phyloP scores from a whole-genome alignment of 2,329 filamentous ascomycete species.

The Orbilia oligospora region DNA sequence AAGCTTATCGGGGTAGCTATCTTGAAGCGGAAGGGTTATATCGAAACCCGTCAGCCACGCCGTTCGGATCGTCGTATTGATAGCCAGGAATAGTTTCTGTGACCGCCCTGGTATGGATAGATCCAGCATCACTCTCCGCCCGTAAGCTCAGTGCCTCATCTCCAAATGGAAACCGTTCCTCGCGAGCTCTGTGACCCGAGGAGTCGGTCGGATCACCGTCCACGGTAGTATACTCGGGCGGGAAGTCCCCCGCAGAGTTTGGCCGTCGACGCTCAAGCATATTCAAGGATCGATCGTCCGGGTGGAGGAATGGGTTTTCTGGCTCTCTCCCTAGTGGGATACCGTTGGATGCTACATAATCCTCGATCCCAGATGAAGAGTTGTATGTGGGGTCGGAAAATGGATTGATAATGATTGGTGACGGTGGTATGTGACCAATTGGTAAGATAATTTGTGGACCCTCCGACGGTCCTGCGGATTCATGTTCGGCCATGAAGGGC shows the following conservation, averaged over 20 bases:
- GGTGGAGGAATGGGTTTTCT: slow-evolving; percentile 54
- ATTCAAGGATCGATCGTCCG: slow-evolving; percentile 42
- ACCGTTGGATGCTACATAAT: slow-evolving; percentile 52
- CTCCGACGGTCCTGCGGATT: not conserved
- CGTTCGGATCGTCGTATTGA: slow-evolving; percentile 54
- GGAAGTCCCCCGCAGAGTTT: slow-evolving; percentile 55
- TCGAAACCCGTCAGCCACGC: slow-evolving; percentile 53
- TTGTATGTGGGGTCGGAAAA: slow-evolving; percentile 59
- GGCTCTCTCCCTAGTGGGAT: slow-evolving; percentile 48
- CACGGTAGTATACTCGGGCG: slow-evolving; percentile 54
- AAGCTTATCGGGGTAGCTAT: slow-evolving; percentile 23
- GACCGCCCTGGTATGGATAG: slow-evolving; percentile 17
- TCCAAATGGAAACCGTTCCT: slow-evolving; percentile 55
- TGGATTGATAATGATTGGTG: slow-evolving; percentile 58
- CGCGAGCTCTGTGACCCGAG: slow-evolving; percentile 38
- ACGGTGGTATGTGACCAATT: not conserved
- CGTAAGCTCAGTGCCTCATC: slow-evolving; percentile 55
- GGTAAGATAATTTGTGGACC: slow-evolving; percentile 2
- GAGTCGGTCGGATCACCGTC: slow-evolving; percentile 43
- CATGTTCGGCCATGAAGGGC: slow-evolving; percentile 28
- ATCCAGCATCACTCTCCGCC: slow-evolving; percentile 44
- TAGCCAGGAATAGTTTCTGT: slow-evolving; percentile 50
- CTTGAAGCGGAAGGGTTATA: slow-evolving; percentile 41
- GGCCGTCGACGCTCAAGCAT: slow-evolving; percentile 36
- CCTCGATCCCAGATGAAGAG: slow-evolving; percentile 55